Percentiles rank a stretch among this genome's conserved stretches.
Conservation (phyloP, 768 basidiomycete genomes). For the Boletus reticuloceps region DNA sequence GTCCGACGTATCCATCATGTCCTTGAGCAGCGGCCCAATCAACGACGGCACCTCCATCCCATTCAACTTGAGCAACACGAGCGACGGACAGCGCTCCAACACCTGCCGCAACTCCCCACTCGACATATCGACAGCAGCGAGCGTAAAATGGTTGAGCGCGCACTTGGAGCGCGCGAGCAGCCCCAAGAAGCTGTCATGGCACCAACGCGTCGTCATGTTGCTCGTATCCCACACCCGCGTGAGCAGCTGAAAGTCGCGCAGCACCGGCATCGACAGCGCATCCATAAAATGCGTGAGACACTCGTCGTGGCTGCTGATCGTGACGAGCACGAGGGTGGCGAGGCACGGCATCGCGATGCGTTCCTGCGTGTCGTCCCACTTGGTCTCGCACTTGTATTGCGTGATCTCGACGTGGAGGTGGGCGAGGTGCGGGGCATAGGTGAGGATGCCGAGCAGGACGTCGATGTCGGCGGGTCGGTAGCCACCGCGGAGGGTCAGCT, state of each 20-base stretch:
- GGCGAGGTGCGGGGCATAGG: slow-evolving; percentile 23
- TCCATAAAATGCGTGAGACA: slow-evolving; percentile 27
- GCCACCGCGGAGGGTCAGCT: slow-evolving; percentile 31
- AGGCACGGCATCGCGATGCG: slow-evolving; percentile 31
- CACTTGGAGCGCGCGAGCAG: slow-evolving; percentile 28
- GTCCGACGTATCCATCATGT: slow-evolving; percentile 23
- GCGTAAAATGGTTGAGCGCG: slow-evolving; percentile 30
- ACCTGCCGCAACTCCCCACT: slow-evolving; percentile 23
- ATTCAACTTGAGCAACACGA: slow-evolving; percentile 29
- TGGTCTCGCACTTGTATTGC: slow-evolving; percentile 27
- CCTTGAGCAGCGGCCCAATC: slow-evolving; percentile 21
- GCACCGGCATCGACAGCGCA: slow-evolving; percentile 18
- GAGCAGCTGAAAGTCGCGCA: slow-evolving; percentile 32
- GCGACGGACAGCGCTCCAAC: slow-evolving; percentile 28
- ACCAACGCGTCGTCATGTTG: slow-evolving; percentile 27
- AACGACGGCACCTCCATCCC: slow-evolving; percentile 23
- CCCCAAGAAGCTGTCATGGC: slow-evolving; percentile 26
- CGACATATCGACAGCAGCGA: slow-evolving; percentile 25
- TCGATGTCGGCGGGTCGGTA: slow-evolving; percentile 28
- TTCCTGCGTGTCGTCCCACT: slow-evolving; percentile 22
- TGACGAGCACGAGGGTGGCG: slow-evolving; percentile 29
- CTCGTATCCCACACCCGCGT: slow-evolving; percentile 34
- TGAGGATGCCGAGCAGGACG: slow-evolving; percentile 24
- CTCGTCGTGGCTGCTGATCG: slow-evolving; percentile 29
- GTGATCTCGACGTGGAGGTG: slow-evolving; percentile 33